A percentile compares a stretch with the other conserved stretches of the same genome.
phyloP scores from a whole-genome alignment of 2,329 filamentous ascomycete species.

The Fusarium succisae region DNA sequence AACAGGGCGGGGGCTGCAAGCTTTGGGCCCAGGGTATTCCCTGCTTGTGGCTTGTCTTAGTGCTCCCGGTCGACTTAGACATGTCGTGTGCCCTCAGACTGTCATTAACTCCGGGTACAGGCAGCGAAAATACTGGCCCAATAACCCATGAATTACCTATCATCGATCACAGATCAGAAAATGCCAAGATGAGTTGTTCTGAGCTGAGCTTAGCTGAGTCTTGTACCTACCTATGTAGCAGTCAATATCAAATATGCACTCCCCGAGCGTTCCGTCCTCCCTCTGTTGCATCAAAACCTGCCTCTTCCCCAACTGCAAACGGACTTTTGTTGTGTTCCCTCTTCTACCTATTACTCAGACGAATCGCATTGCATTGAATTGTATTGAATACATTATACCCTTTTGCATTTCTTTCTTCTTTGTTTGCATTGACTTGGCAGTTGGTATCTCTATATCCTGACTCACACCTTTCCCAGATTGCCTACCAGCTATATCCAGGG shows the following conservation, averaged over 20 bases:
- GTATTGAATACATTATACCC: neutral
- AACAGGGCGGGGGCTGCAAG: slow-evolving; percentile 5
- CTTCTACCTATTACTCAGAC: neutral
- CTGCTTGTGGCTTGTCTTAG: slow-evolving; percentile 18
- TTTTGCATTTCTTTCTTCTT: neutral
- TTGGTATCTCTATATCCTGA: neutral
- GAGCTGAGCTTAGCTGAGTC: neutral
- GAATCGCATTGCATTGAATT: neutral
- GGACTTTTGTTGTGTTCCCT: neutral
- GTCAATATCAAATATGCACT: neutral
- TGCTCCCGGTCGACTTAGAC: slow-evolving; percentile 17
- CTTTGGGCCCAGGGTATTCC: slow-evolving; percentile 18
- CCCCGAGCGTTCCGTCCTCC: slow-evolving; percentile 20
- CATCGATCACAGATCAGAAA: neutral
- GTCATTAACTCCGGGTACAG: slow-evolving; percentile 13
- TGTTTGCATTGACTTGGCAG: neutral
- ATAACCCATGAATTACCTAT: neutral
- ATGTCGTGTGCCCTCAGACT: slow-evolving; percentile 26
- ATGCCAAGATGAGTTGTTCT: neutral
- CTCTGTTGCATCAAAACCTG: slow-evolving; percentile 23
- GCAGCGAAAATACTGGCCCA: neutral
- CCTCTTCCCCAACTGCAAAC: neutral
- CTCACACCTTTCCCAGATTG: neutral
- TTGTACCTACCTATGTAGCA: neutral
- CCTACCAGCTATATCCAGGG: neutral